Conservation (phyloP, 345 rosid species). For the Psidium guajava region DNA sequence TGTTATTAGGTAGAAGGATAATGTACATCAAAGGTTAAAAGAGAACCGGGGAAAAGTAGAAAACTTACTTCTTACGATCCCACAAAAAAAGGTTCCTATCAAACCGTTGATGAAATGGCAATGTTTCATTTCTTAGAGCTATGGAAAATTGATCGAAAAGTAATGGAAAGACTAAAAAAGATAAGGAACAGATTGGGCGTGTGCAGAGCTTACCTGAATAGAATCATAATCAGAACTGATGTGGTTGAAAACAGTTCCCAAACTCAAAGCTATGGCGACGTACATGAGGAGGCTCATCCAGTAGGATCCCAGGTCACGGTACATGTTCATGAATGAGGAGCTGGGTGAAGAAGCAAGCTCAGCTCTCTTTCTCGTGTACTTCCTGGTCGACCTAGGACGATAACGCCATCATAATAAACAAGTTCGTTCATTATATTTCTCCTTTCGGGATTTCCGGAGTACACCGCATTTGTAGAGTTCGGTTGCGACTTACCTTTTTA, state of each 20-base stretch:
- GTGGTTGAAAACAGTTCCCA: constrained; percentile 1
- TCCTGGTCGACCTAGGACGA: background rate
- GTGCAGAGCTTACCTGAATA: constrained; percentile 16
- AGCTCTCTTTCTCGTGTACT: constrained; percentile 7
- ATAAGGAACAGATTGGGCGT: background rate
- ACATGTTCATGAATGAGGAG: constrained; percentile 10
- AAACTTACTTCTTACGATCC: background rate
- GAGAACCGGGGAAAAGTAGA: background rate
- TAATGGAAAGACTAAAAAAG: too few relatives aligned
- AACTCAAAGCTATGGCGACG: background rate
- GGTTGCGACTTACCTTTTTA: constrained; percentile 8
- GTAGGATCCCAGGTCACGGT: constrained; percentile 8
- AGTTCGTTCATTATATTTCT: background rate
- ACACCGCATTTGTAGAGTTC: background rate
- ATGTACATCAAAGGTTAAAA: background rate
- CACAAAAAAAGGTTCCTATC: background rate
- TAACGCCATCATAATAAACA: background rate
- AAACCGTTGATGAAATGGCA: background rate
- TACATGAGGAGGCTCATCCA: constrained; percentile 7
- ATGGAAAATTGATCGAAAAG: background rate
- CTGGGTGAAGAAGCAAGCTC: constrained; percentile 24
- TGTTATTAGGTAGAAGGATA: background rate
- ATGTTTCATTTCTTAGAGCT: background rate
- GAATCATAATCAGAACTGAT: constrained; percentile 1
- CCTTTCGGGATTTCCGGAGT: background rate